These are phyloP conservation scores for Fusarium pseudonygamai DNA, from an alignment of 2,329 filamentous ascomycete species.

Conservation along the genomic window DNA sequence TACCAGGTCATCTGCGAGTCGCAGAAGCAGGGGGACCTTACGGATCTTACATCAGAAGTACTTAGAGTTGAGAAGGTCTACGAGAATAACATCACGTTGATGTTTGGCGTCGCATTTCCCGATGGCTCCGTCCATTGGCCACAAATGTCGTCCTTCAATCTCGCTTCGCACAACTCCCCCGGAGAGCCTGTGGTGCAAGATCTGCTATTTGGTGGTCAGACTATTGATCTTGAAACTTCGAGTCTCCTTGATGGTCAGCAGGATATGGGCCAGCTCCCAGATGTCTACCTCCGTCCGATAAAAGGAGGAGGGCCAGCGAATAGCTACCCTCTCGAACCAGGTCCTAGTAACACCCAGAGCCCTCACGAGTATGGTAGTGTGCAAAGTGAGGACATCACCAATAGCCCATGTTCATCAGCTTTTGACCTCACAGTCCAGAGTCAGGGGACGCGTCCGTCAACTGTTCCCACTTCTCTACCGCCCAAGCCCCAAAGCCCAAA, in stretches of 20 bases:
- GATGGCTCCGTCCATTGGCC: not conserved
- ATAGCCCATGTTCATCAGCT: not conserved
- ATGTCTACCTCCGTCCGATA: rapidly evolving
- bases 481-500: not conserved
- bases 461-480: not conserved
- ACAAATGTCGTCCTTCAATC: rapidly evolving
- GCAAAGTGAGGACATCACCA: rapidly evolving
- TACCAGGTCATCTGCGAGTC: not conserved
- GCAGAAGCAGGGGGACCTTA: rapidly evolving
- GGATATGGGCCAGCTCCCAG: no score
- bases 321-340: not conserved
- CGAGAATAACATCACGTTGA: not conserved
- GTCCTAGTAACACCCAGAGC: rapidly evolving
- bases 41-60: rapidly evolving
- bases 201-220: rapidly evolving
- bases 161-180: not conserved
- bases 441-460: not conserved
- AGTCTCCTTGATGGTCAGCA: rapidly evolving
- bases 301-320: rapidly evolving
- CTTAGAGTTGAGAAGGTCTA: rapidly evolving
- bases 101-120: rapidly evolving
- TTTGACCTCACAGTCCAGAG: not conserved
- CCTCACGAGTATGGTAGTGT: no score
- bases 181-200: not conserved
- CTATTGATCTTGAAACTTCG: not conserved